Evolutionary conservation across 306 rosid genomes (phyloP), one percentile per base, ranked within the genome.

Genomic region (Cicer bijugum): DNA sequence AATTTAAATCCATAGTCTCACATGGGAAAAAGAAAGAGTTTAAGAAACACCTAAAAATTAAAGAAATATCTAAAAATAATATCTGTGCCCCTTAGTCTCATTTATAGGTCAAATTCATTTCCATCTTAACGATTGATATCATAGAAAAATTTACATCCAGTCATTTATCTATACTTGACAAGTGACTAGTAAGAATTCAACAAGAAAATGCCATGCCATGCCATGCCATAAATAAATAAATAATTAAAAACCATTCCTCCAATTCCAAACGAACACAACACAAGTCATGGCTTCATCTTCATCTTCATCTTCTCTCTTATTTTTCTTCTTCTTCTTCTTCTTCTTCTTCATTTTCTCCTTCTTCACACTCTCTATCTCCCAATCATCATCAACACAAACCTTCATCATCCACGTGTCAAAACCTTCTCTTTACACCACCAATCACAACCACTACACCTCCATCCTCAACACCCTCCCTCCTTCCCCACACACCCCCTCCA

Each of bases 321-420:
- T 17, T 17, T 17, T 23, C 28, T 23, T 23, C 1, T 15, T 14
- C 2, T n/a, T n/a, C n/a, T 38, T 57, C 1, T 33, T 12, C 2
- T 44, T 55, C 68, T 1, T 60, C 28, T 9, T 15, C 1, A 35
- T 51, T 1, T 38, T 57, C 1, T 33, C 16, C 2, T 44, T 55
- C 68, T 15, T 67, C 46, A 11, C 9, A 28, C 0, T 70, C 3
- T 15, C 6, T 39, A 0, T 46, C 39, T 61, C 61, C 37, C 52
- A 60, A 12, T 86, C 63, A 6, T 75, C 77, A 53, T 52, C 12
- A 2, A 8, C 72, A 1, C 83, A 65, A 37, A 89, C 89, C 61
- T 91, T 78, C 82, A 89, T 94, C 73, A 71, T 94, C 85, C 95
- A 94, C 85, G 91, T 91, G 70, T 72, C 97, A 0, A 75, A 74